Percentiles rank a stretch among this genome's conserved stretches.
Evolutionary conservation across 306 rosid species (phyloP).

Genomic region (Betula pendula): DNA sequence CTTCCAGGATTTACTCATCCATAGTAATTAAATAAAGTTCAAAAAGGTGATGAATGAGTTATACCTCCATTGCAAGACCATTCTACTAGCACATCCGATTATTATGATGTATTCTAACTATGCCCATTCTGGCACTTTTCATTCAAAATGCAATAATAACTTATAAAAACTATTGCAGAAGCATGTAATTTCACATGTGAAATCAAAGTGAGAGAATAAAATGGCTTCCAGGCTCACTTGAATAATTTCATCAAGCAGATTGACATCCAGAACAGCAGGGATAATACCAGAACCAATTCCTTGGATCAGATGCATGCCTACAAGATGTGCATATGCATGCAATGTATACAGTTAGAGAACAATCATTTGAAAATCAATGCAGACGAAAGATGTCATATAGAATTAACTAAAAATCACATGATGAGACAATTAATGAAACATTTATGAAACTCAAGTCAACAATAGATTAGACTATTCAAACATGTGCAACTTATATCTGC

Average conservation of each 20-base stretch:
- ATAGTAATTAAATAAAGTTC: not conserved
- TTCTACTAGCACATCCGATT: not conserved
- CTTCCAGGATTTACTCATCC: not conserved
- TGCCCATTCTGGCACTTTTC: not conserved
- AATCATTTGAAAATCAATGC: not conserved
- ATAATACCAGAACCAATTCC: slow-evolving; percentile 75
- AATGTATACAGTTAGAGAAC: slow-evolving; percentile 18
- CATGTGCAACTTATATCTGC: slow-evolving; percentile 1
- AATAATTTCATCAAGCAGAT: slow-evolving; percentile 65
- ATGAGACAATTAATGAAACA: slow-evolving; percentile 8
- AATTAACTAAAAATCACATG: slow-evolving; percentile 9
- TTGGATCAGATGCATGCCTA: slow-evolving; percentile 74
- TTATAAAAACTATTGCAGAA: not conserved
- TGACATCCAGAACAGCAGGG: slow-evolving; percentile 52
- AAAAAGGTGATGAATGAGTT: not conserved
- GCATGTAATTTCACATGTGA: not conserved
- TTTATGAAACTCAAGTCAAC: not conserved
- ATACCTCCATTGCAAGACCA: not conserved
- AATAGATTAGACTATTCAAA: not conserved
- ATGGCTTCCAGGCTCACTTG: slow-evolving; percentile 39
- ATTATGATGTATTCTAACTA: not conserved
- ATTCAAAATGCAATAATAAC: not conserved
- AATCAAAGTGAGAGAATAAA: not conserved
- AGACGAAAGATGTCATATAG: not conserved
- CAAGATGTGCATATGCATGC: slow-evolving; percentile 15